These are phyloP conservation scores for Onygenales sp. DNA, from an alignment of 2,329 filamentous ascomycete genomes.

Conservation along the genomic window DNA sequence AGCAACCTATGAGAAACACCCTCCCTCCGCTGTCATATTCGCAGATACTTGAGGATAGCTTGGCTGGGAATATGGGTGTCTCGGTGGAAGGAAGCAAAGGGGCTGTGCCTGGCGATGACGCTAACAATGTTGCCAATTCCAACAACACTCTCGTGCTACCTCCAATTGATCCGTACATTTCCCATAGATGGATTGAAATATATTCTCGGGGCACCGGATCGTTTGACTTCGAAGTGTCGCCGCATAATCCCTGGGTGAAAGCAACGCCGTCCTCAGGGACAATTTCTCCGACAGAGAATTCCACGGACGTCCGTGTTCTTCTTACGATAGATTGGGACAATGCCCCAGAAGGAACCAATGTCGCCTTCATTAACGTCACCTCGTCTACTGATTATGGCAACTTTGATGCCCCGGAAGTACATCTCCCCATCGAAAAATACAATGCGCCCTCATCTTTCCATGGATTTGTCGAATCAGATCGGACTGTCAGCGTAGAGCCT, in stretches of 20 bases:
- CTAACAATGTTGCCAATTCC: slow-evolving; percentile 44
- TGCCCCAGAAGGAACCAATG: slow-evolving; percentile 28
- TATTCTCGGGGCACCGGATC: slow-evolving; percentile 48
- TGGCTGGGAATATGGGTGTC: slow-evolving; percentile 56
- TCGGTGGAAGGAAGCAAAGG: slow-evolving; percentile 57
- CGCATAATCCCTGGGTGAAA: slow-evolving; percentile 42
- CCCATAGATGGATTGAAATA: slow-evolving; percentile 53
- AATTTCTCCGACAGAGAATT: slow-evolving; percentile 33
- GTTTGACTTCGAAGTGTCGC: slow-evolving; percentile 45
- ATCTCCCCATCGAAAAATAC: slow-evolving; percentile 46
- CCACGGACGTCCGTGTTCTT: slow-evolving; percentile 43
- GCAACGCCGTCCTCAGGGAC: slow-evolving; percentile 42
- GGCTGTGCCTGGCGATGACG: slow-evolving; percentile 58
- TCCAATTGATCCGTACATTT: slow-evolving; percentile 50
- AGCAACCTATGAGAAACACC: slow-evolving; percentile 63
- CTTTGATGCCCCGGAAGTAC: slow-evolving; percentile 34
- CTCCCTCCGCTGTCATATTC: slow-evolving; percentile 54
- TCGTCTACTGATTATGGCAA: slow-evolving; percentile 16
- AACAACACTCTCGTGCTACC: slow-evolving; percentile 46
- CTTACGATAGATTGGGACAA: slow-evolving; percentile 49
- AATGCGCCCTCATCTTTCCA: slow-evolving; percentile 43
- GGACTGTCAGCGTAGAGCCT: slow-evolving; percentile 27
- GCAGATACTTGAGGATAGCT: slow-evolving; percentile 45
- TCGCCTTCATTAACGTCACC: slow-evolving; percentile 23
- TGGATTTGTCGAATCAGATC: slow-evolving; percentile 55